Evolutionary conservation across 495 filamentous ascomycete genomes (phyloP).

Genomic region (Penicillium bovifimosum): DNA sequence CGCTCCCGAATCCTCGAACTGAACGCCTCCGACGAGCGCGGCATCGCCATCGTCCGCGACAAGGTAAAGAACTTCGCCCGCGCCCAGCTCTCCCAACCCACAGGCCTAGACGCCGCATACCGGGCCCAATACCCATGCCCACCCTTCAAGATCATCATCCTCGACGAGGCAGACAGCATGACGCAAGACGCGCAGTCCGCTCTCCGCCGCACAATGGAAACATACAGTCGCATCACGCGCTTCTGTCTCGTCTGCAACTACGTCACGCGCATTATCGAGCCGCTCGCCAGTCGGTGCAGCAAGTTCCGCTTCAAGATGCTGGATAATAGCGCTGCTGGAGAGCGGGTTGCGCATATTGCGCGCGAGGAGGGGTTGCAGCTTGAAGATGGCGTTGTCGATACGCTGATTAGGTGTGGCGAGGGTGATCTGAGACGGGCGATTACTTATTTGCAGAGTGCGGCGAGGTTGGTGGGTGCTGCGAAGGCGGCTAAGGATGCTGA

Average conservation of each 20-base stretch:
- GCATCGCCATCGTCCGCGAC: slow-evolving; percentile 93
- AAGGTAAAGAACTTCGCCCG: slow-evolving; percentile 98
- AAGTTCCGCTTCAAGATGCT: slow-evolving; percentile 98
- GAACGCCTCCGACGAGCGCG: slow-evolving; percentile 98
- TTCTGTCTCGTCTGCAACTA: slow-evolving; percentile 99
- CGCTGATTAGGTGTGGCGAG: slow-evolving; percentile 80
- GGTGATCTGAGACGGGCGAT: slow-evolving; percentile 94
- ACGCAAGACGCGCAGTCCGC: slow-evolving; percentile 96
- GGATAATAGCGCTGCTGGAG: slow-evolving; percentile 73
- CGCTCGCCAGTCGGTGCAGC: slow-evolving; percentile 80
- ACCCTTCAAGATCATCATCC: slow-evolving; percentile 96
- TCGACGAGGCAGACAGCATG: slow-evolving; percentile 98
- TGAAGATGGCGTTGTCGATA: slow-evolving; percentile 73
- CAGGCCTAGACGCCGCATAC: slow-evolving; percentile 56
- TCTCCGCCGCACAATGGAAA: slow-evolving; percentile 93
- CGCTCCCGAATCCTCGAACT: slow-evolving; percentile 93
- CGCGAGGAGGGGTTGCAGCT: slow-evolving; percentile 64
- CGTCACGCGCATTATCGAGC: slow-evolving; percentile 96
- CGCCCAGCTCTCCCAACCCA: slow-evolving; percentile 82
- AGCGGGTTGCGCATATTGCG: slow-evolving; percentile 75
- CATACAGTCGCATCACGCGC: slow-evolving; percentile 89
- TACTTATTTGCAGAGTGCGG: slow-evolving; percentile 90
- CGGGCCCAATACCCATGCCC: slow-evolving; percentile 81
- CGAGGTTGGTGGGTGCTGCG: slow-evolving; percentile 65
- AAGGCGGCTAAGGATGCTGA: slow-evolving; percentile 45